Conservation (phyloP, 1,139 yeast genomes). For the Magnusiomyces ingens region DNA sequence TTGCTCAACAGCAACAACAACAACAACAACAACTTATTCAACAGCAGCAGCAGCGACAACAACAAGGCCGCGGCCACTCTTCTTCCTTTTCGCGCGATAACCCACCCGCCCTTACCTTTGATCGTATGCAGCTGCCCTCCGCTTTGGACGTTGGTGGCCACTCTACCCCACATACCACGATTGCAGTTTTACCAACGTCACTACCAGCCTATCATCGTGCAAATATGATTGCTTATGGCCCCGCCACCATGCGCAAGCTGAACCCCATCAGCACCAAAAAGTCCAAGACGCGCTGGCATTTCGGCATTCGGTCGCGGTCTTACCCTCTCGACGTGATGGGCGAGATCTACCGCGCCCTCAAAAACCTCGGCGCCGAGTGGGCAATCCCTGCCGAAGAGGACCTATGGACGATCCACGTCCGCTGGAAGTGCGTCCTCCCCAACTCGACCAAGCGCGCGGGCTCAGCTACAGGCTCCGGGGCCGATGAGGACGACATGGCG, state of each 20-base stretch:
- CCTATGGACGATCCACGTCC: conserved; percentile 92
- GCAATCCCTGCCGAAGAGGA: conserved; percentile 82
- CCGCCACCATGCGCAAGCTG: conserved; percentile 43
- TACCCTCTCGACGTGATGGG: conserved; percentile 99
- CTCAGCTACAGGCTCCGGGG: conserved; percentile 1
- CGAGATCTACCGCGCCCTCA: conserved; percentile 89
- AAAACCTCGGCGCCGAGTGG: conserved; percentile 96
- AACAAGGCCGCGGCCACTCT: conserved; percentile 13
- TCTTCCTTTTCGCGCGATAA: conserved; percentile 21
- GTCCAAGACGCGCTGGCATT: conserved; percentile 96
- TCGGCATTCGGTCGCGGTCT: conserved; percentile 92
- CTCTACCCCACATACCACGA: conserved; percentile 48
- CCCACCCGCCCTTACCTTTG: conserved; percentile 33
- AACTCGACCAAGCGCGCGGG: conserved; percentile 23
- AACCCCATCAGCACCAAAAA: conserved; percentile 75
- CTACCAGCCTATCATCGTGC: conserved; percentile 93
- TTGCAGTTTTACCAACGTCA: conserved; percentile 89
- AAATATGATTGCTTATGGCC: conserved; percentile 53
- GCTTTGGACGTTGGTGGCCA: conserved; percentile 24
- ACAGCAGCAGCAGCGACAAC: conserved; percentile 11
- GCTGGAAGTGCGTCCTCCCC: conserved; percentile 76
- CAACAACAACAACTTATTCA: conserved; percentile 9
- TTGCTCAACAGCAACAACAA: conserved; percentile 7
- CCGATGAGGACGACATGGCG: conserved; percentile 7
- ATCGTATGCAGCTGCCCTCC: conserved; percentile 29